Evolutionary conservation across 805 yeast species (phyloP), one percentile per base, ranked within the genome.

Genomic region (Cyberlindnera petersonii): DNA sequence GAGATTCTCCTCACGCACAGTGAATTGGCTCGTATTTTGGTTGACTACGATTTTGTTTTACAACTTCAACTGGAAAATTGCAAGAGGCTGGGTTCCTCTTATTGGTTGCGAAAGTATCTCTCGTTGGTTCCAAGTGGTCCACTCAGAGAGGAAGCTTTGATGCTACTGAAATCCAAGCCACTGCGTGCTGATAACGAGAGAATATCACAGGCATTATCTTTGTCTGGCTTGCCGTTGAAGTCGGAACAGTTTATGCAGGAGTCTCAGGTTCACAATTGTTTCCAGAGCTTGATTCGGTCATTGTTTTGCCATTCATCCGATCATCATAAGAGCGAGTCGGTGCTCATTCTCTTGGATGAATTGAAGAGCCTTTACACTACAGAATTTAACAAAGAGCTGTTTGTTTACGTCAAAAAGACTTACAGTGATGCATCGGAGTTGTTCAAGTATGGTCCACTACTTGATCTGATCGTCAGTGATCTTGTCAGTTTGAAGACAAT

Each of bases 381-480:
- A 37, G 68, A 55, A 29, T 55, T 56, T 30, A 47, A 49, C 26
- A 52, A 55, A 26, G 38, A 39, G 2, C 19, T 55, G 5, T 51
- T 53, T 39, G 55, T 48, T 23, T 58, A 33, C 47, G 53, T 52
- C 41, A 61, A 48, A 48, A 60, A 44, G 50, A 54, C 54, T 17
- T 57, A 35, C 43, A 43, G 34, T 35, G 46, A 46, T 20, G 36
- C 46, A 5, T 66, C 65, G 30, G 66, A 63, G 39, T 59, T 63
- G 3, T 45, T 58, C 18, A 61, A 66, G 37, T 46, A 61, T 31
- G 67, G 59, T 27, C 55, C 71, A 10, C 46, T 70, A 6, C 40
- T 62, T n/a, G 63, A 58, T 21, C 42, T 72, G 30, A 49, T 72
- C 1, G 40, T 63, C 10, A 61, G 66, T 37, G 68, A 63, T 15